Conservation (phyloP, 129 eudicot species). For the Logfia minima region DNA sequence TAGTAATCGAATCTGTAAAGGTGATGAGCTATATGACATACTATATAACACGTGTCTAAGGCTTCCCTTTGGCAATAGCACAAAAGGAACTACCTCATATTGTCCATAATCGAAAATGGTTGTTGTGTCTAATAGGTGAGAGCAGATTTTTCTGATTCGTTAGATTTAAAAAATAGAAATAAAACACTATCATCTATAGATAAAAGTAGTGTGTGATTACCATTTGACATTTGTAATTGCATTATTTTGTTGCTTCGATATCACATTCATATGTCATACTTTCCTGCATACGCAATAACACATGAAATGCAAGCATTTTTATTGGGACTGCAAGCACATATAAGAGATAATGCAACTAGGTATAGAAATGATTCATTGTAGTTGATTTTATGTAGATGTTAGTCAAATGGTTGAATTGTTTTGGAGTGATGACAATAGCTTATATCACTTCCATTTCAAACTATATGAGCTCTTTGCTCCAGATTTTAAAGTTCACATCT, state of each 20-base stretch:
- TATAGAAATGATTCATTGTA: slow-evolving; percentile 4
- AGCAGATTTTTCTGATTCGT: neutral
- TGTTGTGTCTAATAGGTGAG: slow-evolving; percentile 5
- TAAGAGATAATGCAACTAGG: slow-evolving; percentile 6
- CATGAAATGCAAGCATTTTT: slow-evolving; percentile 7
- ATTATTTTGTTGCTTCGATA: neutral
- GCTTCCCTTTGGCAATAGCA: slow-evolving; percentile 1
- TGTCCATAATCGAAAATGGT: neutral
- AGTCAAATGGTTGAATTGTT: slow-evolving; percentile 15
- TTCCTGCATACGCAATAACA: neutral
- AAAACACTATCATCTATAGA: neutral
- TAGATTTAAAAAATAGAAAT: slow-evolving; percentile 14
- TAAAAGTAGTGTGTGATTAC: neutral
- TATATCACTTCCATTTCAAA: neutral
- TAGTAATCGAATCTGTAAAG: slow-evolving; percentile 22
- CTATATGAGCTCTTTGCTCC: slow-evolving; percentile 11
- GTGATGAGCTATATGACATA: neutral
- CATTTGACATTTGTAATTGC: neutral
- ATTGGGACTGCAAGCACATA: slow-evolving; percentile 18
- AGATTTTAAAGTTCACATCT: slow-evolving; percentile 14
- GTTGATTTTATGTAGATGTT: neutral
- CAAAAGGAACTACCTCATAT: slow-evolving; percentile 8
- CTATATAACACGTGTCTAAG: neutral
- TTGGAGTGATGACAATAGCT: neutral
- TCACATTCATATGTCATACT: neutral